phyloP scores from a whole-genome alignment of 768 basidiomycete species.

The Cyclocybe aegerita region DNA sequence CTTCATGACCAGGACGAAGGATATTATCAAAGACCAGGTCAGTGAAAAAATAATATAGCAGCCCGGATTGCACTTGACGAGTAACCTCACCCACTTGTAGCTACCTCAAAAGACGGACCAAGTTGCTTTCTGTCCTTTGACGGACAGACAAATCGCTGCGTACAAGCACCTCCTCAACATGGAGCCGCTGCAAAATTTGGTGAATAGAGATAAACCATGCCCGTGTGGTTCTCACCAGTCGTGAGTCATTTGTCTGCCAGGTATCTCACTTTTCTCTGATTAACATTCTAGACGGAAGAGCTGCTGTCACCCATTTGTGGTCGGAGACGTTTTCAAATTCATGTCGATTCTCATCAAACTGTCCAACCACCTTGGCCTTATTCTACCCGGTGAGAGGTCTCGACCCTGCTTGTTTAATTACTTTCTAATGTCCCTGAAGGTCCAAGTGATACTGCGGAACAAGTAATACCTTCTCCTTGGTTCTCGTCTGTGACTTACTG shows the following conservation, averaged over 20 bases:
- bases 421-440: slow-evolving; percentile 37
- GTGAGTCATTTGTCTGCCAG: slow-evolving; percentile 36
- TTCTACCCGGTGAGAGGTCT: slow-evolving; percentile 65
- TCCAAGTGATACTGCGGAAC: slow-evolving; percentile 65
- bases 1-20: slow-evolving; percentile 58
- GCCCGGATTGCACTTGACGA: not conserved
- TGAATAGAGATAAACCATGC: slow-evolving; percentile 72
- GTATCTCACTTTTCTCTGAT: slow-evolving; percentile 3
- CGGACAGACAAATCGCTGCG: slow-evolving; percentile 62
- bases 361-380: slow-evolving; percentile 85
- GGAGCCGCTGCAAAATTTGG: slow-evolving; percentile 66
- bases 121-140: slow-evolving; percentile 92
- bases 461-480: slow-evolving; percentile 42
- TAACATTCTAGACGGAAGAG: slow-evolving; percentile 32
- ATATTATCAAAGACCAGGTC: slow-evolving; percentile 71
- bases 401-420: not conserved
- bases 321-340: slow-evolving; percentile 72
- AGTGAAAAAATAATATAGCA: not conserved
- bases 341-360: slow-evolving; percentile 84
- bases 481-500: no score
- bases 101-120: slow-evolving; percentile 87
- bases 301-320: slow-evolving; percentile 46
- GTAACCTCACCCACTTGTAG: slow-evolving; percentile 32
- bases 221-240: slow-evolving; percentile 60
- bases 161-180: slow-evolving; percentile 73